Percentiles rank a stretch among this genome's conserved stretches.
These are phyloP conservation scores for Singerocomus rubriflavus DNA, from an alignment of 1,284 basidiomycete genomes.

Conservation along the genomic window DNA sequence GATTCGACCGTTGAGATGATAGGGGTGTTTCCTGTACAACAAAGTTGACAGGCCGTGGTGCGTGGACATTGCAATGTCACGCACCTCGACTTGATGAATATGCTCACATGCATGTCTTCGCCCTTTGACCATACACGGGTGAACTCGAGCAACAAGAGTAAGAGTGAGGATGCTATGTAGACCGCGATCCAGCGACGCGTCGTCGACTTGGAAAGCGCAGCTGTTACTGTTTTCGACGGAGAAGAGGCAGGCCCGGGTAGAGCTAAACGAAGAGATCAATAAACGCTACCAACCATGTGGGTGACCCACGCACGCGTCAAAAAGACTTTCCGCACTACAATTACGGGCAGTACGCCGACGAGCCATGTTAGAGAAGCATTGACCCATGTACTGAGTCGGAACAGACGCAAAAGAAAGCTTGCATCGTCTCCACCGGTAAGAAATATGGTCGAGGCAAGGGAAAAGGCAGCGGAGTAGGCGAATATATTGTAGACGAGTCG, in stretches of 20 bases:
- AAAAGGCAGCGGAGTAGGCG: conserved; percentile 44
- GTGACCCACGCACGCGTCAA: conserved; percentile 45
- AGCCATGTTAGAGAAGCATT: conserved; percentile 36
- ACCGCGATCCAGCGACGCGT: conserved; percentile 42
- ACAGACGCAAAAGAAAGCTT: conserved; percentile 19
- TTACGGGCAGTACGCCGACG: conserved; percentile 45
- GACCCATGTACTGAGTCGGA: conserved; percentile 29
- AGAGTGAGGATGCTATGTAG: conserved; percentile 45
- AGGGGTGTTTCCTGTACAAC: conserved; percentile 58
- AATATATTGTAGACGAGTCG: conserved; percentile 54
- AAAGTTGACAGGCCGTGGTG: neutral
- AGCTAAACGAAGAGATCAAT: conserved; percentile 34
- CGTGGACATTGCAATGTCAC: conserved; percentile 13
- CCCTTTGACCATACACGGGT: conserved; percentile 31
- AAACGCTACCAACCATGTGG: neutral
- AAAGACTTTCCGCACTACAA: conserved; percentile 53
- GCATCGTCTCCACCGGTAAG: conserved; percentile 23
- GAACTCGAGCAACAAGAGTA: conserved; percentile 42
- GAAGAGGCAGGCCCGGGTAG: conserved; percentile 47
- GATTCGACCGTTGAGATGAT: conserved; percentile 63
- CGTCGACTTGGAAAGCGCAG: conserved; percentile 45
- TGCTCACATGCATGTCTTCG: conserved; percentile 41
- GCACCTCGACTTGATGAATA: conserved; percentile 67
- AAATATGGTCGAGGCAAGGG: conserved; percentile 43
- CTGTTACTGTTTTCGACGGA: conserved; percentile 46